phyloP scores from a whole-genome alignment of 805 yeast genomes.

The Tetrapisispora pingtungensis region DNA sequence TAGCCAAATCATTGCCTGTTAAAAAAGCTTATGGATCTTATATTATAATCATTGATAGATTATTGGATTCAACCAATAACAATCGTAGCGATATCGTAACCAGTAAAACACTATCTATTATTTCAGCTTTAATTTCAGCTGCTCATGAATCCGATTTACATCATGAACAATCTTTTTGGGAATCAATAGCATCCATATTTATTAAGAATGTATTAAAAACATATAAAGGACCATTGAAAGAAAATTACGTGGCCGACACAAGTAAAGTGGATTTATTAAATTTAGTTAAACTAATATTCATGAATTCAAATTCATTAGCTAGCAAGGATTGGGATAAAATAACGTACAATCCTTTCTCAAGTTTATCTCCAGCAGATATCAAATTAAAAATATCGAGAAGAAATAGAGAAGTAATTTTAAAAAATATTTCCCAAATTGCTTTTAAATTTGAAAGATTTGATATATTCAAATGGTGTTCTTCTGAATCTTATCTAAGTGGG shows the following conservation, averaged over 20 bases:
- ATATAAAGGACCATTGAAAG: constrained; percentile 1
- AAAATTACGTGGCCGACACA: neutral
- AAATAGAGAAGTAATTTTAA: constrained; percentile 17
- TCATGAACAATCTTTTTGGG: constrained; percentile 18
- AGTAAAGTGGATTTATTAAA: constrained; percentile 6
- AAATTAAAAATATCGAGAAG: constrained; percentile 13
- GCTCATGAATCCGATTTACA: constrained; percentile 18
- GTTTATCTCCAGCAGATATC: constrained; percentile 11
- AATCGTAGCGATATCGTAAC: constrained; percentile 3
- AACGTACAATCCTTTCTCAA: constrained; percentile 16
- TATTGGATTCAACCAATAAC: constrained; percentile 13
- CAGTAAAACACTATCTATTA: constrained; percentile 7
- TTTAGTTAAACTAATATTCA: constrained; percentile 16
- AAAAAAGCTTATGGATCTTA: constrained; percentile 11
- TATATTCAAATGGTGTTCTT: constrained; percentile 21
- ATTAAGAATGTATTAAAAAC: constrained; percentile 12
- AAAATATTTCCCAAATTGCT: constrained; percentile 19
- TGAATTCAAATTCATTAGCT: constrained; percentile 3
- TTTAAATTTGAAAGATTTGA: constrained; percentile 11
- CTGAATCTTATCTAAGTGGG: constrained; percentile 16
- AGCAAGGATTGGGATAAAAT: neutral
- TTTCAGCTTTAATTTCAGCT: constrained; percentile 12
- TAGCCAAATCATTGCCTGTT: constrained; percentile 13
- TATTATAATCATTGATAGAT: constrained; percentile 12
- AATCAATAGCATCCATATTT: constrained; percentile 16